Evolutionary conservation across 768 basidiomycete genomes (phyloP), one percentile per base, ranked within the genome.

Genomic region (Tulasnella sp.): DNA sequence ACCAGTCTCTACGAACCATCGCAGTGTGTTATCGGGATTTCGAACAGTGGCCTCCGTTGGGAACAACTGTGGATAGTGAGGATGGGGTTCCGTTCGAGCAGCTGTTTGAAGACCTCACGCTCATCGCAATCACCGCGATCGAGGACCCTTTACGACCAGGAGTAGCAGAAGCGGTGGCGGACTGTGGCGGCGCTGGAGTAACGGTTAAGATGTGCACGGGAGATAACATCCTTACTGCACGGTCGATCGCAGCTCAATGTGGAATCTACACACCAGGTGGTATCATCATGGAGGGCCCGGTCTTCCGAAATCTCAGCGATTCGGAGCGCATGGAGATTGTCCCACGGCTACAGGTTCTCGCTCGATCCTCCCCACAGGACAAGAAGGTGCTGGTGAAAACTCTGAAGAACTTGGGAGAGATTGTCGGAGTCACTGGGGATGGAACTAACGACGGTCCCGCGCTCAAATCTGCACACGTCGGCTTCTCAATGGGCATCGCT

Each of bases 361-460:
- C 96, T 31, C 88, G 96, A 5, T 98, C 94, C 0, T 96, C 92
- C 0, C 96, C 96, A 0, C 87, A 96, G 67, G 96, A 99, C 71
- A 99, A 99, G 80, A 85, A 91, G 69, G 74, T 92, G 8, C 77
- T 99, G 12, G 96, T 98, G 29, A 83, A 89, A 68, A 91, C 83
- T 19, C 78, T 97, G 49, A 89, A 90, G 69, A 74, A 75, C 19
- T 78, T 92, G 51, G 92, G 92, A 11, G 89, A 94, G 70, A 84
- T 92, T 60, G 88, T 93, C 25, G 91, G 91, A 61, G 94, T 98
- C 44, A 97, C 96, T 25, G 96, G 96, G 45, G 96, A 98, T 63
- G 96, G 96, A 63, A 96, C 93, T 3, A 98, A 99, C 71, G 96
- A 99, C 67, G 94, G 92, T 0, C 93, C 92, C 29, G 93, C 93